Evolutionary conservation across 2,329 filamentous ascomycete genomes (phyloP).

Genomic region (Alternaria tenuissima): DNA sequence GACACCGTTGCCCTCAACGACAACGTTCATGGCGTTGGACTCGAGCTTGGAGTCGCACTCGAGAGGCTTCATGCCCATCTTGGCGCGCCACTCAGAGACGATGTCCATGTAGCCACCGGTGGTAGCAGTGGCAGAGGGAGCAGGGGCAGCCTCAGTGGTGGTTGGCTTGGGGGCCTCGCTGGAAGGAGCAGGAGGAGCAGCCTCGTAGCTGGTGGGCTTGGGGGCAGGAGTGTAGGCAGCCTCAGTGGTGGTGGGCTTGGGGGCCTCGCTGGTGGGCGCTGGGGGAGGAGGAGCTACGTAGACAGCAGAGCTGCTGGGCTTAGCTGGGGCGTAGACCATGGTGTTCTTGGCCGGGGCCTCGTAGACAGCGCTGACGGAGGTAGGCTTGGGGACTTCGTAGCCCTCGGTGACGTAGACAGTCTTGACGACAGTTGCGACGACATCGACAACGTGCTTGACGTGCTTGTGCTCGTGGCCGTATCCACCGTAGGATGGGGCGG

Average conservation of each 20-base stretch:
- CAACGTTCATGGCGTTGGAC: slow-evolving; percentile 36
- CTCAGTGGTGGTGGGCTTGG: slow-evolving; percentile 5
- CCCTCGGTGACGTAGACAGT: slow-evolving; percentile 36
- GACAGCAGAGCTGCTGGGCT: slow-evolving; percentile 2
- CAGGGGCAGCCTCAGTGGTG: slow-evolving; percentile 14
- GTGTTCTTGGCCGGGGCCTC: slow-evolving; percentile 10
- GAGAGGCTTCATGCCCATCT: slow-evolving; percentile 37
- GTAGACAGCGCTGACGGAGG: slow-evolving; percentile 3
- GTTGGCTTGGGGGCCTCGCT: slow-evolving; percentile 16
- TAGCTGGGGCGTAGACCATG: slow-evolving; percentile 10
- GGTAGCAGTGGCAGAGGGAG: slow-evolving; percentile 17
- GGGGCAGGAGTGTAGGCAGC: slow-evolving; percentile 1
- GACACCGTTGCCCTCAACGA: slow-evolving; percentile 34
- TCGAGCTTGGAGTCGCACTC: slow-evolving; percentile 30
- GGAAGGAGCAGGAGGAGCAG: slow-evolving; percentile 11
- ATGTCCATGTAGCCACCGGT: slow-evolving; percentile 36
- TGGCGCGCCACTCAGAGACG: slow-evolving; percentile 39
- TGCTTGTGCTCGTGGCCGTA: slow-evolving; percentile 26
- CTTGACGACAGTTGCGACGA: slow-evolving; percentile 40
- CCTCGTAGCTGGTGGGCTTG: slow-evolving; percentile 7
- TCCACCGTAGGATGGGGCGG: slow-evolving; percentile 26
- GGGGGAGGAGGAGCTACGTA: slow-evolving; percentile 5
- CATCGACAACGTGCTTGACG: slow-evolving; percentile 31
- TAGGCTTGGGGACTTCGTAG: slow-evolving; percentile 12
- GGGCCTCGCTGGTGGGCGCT: slow-evolving; percentile 9